A percentile compares a stretch with the other conserved stretches of the same genome.
These are phyloP conservation scores for Leptographium radiaticola DNA, from an alignment of 2,329 filamentous ascomycete genomes.

Conservation along the genomic window DNA sequence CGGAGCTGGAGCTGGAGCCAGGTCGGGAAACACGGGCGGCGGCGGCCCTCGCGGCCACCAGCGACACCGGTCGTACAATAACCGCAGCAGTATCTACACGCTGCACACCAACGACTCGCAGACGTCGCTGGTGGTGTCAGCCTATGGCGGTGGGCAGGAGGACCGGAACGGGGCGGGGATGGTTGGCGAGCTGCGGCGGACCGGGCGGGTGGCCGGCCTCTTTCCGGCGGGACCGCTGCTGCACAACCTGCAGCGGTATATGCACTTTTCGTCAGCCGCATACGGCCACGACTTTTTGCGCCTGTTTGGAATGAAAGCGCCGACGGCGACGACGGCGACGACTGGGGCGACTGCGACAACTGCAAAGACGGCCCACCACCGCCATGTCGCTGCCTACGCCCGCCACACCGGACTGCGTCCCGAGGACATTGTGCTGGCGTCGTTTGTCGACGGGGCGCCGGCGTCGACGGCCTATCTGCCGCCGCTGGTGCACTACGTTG, in stretches of 20 bases:
- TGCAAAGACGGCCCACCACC: conserved; percentile 22
- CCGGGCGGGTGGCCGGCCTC: conserved; percentile 42
- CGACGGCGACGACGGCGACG: not conserved
- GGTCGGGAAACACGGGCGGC: too few relatives aligned
- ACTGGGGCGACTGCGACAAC: not conserved
- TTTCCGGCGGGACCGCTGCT: conserved; percentile 48
- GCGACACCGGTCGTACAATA: conserved; percentile 18
- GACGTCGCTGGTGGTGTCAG: conserved; percentile 37
- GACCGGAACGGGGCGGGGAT: conserved; percentile 17
- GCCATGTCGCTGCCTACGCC: conserved; percentile 50
- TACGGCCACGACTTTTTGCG: conserved; percentile 52
- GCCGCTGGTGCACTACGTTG: conserved; percentile 61
- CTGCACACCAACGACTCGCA: conserved; percentile 43
- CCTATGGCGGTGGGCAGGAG: conserved; percentile 32
- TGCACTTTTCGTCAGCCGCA: conserved; percentile 53
- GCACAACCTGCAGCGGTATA: conserved; percentile 50
- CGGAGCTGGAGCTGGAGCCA: not conserved
- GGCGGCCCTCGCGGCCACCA: not conserved
- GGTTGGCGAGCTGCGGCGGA: conserved; percentile 28
- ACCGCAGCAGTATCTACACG: conserved; percentile 46
- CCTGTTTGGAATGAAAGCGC: conserved; percentile 43
- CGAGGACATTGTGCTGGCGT: conserved; percentile 51
- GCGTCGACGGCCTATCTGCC: conserved; percentile 44
- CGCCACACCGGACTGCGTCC: conserved; percentile 47
- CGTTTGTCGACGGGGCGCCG: conserved; percentile 48